Base-by-base conservation (phyloP, 2,329 filamentous ascomycete species). In the Orbilia oligospora region DNA sequence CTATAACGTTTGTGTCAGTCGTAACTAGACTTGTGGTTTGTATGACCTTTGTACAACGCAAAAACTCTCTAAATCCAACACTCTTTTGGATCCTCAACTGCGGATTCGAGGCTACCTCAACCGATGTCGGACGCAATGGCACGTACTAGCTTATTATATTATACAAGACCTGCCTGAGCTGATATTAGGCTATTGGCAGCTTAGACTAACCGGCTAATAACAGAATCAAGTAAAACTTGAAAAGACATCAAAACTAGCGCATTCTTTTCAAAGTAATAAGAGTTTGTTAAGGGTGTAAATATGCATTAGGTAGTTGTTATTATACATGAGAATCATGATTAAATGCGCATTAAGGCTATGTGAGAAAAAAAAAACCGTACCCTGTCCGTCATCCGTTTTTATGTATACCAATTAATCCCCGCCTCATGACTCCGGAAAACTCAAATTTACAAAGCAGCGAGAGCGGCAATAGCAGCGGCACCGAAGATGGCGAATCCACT, bases 401-500 rank as follows among this genome's bases (percentile, higher is more conserved):
- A 27, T 61, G 27, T 61, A 44, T 41, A 61, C 36, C 56, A 44
- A 61, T n/a, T 9, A 58, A 41, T 24, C 16, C 56, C 56, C 49
- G 46, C 61, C 61, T 49, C 24, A 24, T 61, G 18, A 56, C 24
- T 38, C 55, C 44, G 16, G 20, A 49, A 44, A 27, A 44, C 36
- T 61, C 36, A 56, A 48, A 70, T 58, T 63, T 69, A 75, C 56
- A 79, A 70, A 27, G 56, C 65, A 55, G 65, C 20, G 14, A 79
- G 22, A 27, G 55, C 63, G 51, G 64, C 70, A 41, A 71, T 41
- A 38, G 66, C 70, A 36, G 65, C 70, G 10, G 64, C 64, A 27
- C 61, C 70, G 27, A 73, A 66, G 58, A 79, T 30, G 10, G 64
- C 63, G n/a, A 73, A 41, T 27, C 56, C 44, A 24, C 49, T 56